phyloP scores from a whole-genome alignment of 2,329 filamentous ascomycete species.

The Magnaporthiopsis poae region DNA sequence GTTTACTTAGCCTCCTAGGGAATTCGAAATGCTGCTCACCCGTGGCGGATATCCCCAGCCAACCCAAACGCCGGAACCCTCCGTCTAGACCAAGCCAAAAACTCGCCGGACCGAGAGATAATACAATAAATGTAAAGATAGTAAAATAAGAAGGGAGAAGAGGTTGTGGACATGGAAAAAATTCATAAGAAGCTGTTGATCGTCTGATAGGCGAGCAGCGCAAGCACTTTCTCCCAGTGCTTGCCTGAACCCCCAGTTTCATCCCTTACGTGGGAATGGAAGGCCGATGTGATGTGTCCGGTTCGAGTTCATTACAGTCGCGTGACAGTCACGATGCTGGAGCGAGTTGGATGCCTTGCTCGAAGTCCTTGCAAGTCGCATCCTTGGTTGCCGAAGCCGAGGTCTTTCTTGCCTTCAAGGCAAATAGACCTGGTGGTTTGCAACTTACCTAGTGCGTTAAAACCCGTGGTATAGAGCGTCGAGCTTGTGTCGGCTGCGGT shows the following conservation, averaged over 20 bases:
- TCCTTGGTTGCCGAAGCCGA: not conserved
- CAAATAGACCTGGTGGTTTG: not conserved
- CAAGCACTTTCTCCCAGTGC: not conserved
- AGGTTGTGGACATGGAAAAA: not conserved
- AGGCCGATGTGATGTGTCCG: not conserved
- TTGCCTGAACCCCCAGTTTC: not conserved
- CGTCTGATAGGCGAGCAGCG: not conserved
- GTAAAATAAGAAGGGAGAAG: conserved; percentile 10
- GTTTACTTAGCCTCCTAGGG: not conserved
- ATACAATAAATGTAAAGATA: not conserved
- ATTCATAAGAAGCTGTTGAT: not conserved
- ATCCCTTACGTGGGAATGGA: not conserved
- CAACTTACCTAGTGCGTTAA: not conserved
- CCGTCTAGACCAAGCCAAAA: not conserved
- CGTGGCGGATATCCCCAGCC: not conserved
- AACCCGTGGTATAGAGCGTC: not conserved
- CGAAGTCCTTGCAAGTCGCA: not conserved
- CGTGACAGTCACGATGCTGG: not conserved
- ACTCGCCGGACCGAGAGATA: not conserved
- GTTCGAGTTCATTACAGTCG: not conserved
- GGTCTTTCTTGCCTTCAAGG: not conserved
- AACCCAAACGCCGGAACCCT: not conserved
- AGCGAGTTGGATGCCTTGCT: not conserved
- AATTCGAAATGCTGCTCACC: not conserved
- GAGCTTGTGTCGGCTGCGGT: not conserved